Conservation (phyloP, 345 rosid species). For the Lagerstroemia speciosa region DNA sequence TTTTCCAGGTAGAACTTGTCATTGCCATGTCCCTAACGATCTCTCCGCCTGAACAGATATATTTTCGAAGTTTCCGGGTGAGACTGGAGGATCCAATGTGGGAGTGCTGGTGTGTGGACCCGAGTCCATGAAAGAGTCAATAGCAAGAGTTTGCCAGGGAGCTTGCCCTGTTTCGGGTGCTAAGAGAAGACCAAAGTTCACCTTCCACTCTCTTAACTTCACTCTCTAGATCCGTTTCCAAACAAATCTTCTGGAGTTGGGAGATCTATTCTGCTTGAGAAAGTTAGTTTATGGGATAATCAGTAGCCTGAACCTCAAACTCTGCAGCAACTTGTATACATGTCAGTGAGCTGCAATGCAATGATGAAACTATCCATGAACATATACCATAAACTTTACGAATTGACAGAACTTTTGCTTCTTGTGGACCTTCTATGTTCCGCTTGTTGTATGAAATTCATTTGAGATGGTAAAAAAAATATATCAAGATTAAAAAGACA, state of each 20-base stretch:
- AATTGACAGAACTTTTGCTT: background rate
- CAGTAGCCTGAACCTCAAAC: background rate
- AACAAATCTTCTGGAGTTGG: no score
- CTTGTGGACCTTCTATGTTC: no score
- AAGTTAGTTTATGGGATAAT: background rate
- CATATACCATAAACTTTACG: background rate
- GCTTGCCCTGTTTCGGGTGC: conserved; percentile 21
- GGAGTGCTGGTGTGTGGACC: conserved; percentile 90
- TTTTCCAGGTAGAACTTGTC: background rate
- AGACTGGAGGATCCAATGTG: conserved; percentile 31
- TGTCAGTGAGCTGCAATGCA: background rate
- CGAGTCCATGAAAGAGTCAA: conserved; percentile 52
- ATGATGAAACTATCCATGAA: background rate
- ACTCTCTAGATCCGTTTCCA: conserved; percentile 21
- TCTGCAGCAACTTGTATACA: background rate
- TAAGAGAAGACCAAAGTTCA: conserved; percentile 27
- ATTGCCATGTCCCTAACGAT: background rate
- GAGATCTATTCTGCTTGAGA: no score
- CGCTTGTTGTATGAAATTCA: no score
- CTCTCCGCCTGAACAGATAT: conserved; percentile 30
- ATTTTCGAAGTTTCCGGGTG: conserved; percentile 35
- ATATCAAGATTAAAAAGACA: no score
- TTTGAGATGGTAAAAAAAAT: no score
- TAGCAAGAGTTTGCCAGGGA: conserved; percentile 41
- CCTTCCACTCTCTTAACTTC: conserved; percentile 56